These are phyloP conservation scores for Saraca asoca DNA, from an alignment of 331 rosid genomes.

Conservation along the genomic window DNA sequence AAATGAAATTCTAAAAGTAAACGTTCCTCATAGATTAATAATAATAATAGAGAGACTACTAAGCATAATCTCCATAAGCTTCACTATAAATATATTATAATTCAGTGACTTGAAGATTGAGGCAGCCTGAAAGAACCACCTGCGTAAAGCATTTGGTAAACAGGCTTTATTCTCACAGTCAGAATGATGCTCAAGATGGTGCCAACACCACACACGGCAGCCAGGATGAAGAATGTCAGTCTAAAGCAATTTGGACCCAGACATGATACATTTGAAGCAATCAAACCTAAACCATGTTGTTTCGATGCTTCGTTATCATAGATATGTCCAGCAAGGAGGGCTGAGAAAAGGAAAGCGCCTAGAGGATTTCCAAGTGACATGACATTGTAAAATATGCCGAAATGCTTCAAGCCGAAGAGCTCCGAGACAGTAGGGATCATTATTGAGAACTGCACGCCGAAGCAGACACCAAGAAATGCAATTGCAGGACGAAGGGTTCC, in stretches of 20 bases:
- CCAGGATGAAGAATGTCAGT: constrained; percentile 63
- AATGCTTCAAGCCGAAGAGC: constrained; percentile 69
- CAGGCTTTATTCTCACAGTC: constrained; percentile 61
- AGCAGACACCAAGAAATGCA: constrained; percentile 64
- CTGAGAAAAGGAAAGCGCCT: constrained; percentile 77
- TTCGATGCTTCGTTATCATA: constrained; percentile 73
- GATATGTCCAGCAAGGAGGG: constrained; percentile 59
- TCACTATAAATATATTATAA: too few species aligned
- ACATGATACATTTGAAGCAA: too few species aligned
- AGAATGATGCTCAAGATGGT: constrained; percentile 59
- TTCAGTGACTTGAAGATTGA: constrained; percentile 48
- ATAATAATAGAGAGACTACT: too few species aligned
- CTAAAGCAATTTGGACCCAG: constrained; percentile 56
- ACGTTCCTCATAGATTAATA: too few species aligned
- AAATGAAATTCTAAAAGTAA: too few species aligned
- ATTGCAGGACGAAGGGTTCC: constrained; percentile 50
- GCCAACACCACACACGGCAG: constrained; percentile 61
- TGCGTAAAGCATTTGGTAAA: constrained; percentile 74
- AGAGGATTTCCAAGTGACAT: constrained; percentile 71
- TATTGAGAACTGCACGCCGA: constrained; percentile 55
- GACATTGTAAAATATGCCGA: constrained; percentile 61
- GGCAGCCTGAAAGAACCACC: constrained; percentile 68
- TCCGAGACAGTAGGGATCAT: constrained; percentile 72
- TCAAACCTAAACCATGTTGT: too few species aligned
- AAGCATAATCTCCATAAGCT: too few species aligned